A percentile compares a stretch with the other conserved stretches of the same genome.
Evolutionary conservation across 306 rosid species (phyloP).

Genomic region (Cajanus cajan): DNA sequence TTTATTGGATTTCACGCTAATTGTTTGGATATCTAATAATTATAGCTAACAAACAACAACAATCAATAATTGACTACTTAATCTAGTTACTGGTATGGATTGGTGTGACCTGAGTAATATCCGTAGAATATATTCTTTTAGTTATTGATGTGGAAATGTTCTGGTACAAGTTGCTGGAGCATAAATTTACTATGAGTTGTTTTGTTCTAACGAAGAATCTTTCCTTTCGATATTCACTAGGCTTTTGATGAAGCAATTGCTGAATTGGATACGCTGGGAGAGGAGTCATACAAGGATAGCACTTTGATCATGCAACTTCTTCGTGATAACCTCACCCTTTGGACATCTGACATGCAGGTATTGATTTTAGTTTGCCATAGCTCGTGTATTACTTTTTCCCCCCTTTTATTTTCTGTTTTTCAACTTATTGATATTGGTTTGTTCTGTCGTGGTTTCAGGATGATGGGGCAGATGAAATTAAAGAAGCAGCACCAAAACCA

Average conservation of each 20-base stretch:
- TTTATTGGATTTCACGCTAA: not conserved
- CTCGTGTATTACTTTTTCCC: not conserved
- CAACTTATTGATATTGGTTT: not conserved
- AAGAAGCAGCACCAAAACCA: slow-evolving; percentile 77
- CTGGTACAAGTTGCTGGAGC: not conserved
- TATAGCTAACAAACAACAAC: not conserved
- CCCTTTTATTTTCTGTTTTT: not conserved
- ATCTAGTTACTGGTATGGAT: not conserved
- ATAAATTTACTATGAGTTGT: not conserved
- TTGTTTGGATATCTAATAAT: not conserved
- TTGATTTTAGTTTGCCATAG: not conserved
- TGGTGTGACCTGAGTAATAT: not conserved
- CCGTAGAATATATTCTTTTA: not conserved
- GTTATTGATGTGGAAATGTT: not conserved
- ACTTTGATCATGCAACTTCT: slow-evolving; percentile 99
- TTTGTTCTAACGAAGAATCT: not conserved
- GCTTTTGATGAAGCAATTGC: slow-evolving; percentile 99
- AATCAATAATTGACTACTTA: not conserved
- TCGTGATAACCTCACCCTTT: slow-evolving; percentile 97
- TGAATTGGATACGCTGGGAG: slow-evolving; percentile 95
- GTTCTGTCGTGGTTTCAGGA: slow-evolving; percentile 48
- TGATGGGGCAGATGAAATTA: slow-evolving; percentile 94
- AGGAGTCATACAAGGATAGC: slow-evolving; percentile 98
- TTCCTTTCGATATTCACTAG: slow-evolving; percentile 35
- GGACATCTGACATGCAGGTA: slow-evolving; percentile 99